Base-by-base conservation (phyloP, 345 rosid genomes). In the Reutealis trisperma region DNA sequence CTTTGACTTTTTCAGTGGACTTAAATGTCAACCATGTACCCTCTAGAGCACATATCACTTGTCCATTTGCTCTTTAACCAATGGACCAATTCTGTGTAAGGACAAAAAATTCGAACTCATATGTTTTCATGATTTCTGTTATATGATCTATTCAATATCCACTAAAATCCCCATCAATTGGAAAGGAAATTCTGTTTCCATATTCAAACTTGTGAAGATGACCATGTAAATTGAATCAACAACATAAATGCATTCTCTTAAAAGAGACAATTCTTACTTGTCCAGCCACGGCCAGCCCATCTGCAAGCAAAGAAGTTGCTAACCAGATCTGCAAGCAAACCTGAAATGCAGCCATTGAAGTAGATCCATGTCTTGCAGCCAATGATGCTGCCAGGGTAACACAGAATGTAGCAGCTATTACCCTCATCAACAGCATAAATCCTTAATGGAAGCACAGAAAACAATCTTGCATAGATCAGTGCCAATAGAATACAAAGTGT, bases 331-430 rank as follows among this genome's bases (percentile, higher is more conserved):
- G 84, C 76, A 77, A 72, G 75, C 80, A 81, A 67, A 81, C 77
- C 70, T 81, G 80, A 72, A 81, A 81, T 52, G 80, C 80, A 58
- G 80, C 84, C 84, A 81, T 81, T 44, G 84, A 67, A 21, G 77
- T 81, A 8, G 80, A 32, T 61, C 84, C 80, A 4, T 67, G 71
- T 52, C 80, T 77, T 24, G 84, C 77, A 30, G 84, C 80, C 57
- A 77, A 32, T 52, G 84, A 73, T 25, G 84, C 78, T 67, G 84
- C 84, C 77, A 81, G 51, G 30, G 84, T 81, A 34, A 77, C 77
- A 65, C 80, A 76, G 60, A 61, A 27, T 27, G 84, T 81, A 1
- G 84, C 74, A 42, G 84, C 84, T 72, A 81, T 77, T 55, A 81
- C 84, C 73, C 80, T 81, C 60, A 77, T 21, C 55, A 81, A 63